These are phyloP conservation scores for Colletotrichum zoysiae DNA, from an alignment of 2,329 filamentous ascomycete genomes.

Conservation along the genomic window DNA sequence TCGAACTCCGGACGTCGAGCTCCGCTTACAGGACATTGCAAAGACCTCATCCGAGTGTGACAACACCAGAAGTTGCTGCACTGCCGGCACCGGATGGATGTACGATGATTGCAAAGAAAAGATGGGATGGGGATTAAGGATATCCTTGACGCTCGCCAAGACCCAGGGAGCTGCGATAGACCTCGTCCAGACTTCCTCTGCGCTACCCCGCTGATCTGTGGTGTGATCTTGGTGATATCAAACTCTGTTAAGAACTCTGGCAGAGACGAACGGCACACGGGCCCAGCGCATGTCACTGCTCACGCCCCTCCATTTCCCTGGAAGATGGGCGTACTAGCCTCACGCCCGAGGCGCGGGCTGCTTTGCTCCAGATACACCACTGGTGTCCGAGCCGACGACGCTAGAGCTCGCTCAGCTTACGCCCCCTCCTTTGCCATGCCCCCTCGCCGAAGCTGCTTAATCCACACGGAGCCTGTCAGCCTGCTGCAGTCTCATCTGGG, in stretches of 20 bases:
- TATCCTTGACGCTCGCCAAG: background rate
- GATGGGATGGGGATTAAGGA: background rate
- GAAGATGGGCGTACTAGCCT: conserved; percentile 9
- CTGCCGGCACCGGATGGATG: conserved; percentile 1
- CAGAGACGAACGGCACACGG: background rate
- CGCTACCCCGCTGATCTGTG: background rate
- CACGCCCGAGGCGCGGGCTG: conserved; percentile 28
- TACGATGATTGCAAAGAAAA: background rate
- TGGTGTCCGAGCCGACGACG: conserved; percentile 20
- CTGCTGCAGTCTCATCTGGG: conserved; percentile 12
- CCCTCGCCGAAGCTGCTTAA: background rate
- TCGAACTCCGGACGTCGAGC: background rate
- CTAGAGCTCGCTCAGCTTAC: conserved; percentile 10
- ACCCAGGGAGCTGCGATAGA: background rate
- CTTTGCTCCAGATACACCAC: conserved; percentile 2
- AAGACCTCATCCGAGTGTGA: background rate
- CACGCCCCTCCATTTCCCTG: background rate
- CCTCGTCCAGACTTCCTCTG: too few relatives aligned
- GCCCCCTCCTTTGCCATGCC: background rate
- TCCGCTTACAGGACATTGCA: background rate
- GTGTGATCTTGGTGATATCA: background rate
- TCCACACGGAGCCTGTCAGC: background rate
- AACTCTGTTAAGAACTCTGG: background rate
- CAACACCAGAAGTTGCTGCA: too few relatives aligned
- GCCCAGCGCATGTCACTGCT: background rate